These are phyloP conservation scores for Chaetomium sp. DNA, from an alignment of 2,329 filamentous ascomycete species.

Conservation along the genomic window DNA sequence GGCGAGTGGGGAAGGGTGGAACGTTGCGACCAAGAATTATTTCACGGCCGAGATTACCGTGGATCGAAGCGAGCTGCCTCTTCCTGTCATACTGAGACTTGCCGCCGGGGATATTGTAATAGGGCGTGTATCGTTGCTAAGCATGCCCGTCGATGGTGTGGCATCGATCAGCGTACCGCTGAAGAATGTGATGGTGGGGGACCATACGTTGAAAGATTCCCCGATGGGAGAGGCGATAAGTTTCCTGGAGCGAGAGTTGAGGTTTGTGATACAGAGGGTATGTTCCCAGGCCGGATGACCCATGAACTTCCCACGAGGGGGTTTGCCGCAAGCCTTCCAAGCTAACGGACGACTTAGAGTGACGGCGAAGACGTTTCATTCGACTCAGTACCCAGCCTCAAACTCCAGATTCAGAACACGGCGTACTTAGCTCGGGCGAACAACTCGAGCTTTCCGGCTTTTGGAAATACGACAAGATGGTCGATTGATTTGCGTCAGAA, in stretches of 20 bases:
- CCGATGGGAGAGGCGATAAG: constrained; percentile 6
- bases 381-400: constrained; percentile 13
- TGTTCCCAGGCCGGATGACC: constrained; percentile 2
- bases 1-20: background rate
- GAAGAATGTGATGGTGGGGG: background rate
- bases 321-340: too few species aligned
- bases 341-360: background rate
- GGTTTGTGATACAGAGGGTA: constrained; percentile 23
- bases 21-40: constrained; percentile 18
- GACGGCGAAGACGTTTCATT: constrained; percentile 30
- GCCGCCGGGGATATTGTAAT: constrained; percentile 26
- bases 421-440: constrained; percentile 16
- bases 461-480: constrained; percentile 18
- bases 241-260: constrained; percentile 18
- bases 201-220: constrained; percentile 16
- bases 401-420: background rate
- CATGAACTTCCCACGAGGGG: too few species aligned
- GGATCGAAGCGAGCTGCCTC: constrained; percentile 31
- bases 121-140: constrained; percentile 32
- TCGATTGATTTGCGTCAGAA: constrained; percentile 9
- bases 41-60: constrained; percentile 34
- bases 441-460: constrained; percentile 22
- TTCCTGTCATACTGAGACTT: constrained; percentile 34
- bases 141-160: constrained; percentile 29
- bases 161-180: constrained; percentile 2